These are phyloP conservation scores for Oryza nivara DNA, from an alignment of 176 grass and related monocot genomes.

Conservation along the genomic window DNA sequence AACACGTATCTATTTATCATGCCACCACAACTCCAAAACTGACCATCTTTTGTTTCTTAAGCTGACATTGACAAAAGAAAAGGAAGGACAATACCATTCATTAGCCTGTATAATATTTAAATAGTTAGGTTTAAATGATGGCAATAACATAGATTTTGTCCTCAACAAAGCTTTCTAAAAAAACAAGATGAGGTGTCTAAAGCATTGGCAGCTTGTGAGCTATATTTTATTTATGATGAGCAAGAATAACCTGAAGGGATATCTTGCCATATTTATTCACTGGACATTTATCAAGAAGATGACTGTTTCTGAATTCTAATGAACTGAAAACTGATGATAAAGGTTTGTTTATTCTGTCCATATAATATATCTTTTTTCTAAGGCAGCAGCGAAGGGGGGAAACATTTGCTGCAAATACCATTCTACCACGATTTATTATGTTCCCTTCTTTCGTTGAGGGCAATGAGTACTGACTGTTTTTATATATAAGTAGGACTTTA, in stretches of 20 bases:
- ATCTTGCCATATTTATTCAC: background rate
- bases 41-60: background rate
- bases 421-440: background rate
- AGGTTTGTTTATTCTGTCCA: background rate
- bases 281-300: constrained; percentile 1
- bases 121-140: background rate
- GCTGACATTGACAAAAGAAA: background rate
- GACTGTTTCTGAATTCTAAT: background rate
- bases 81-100: background rate
- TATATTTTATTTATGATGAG: background rate
- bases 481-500: background rate
- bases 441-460: constrained; percentile 6
- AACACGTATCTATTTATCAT: background rate
- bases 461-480: background rate
- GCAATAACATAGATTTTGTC: background rate
- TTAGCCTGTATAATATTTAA: background rate
- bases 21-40: background rate
- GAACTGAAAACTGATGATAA: background rate
- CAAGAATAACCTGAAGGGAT: background rate
- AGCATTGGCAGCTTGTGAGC: background rate
- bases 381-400: background rate
- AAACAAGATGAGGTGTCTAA: background rate
- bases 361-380: background rate
- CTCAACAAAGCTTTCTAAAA: background rate
- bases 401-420: background rate